Percentiles rank a stretch among this genome's conserved stretches.
Conservation (phyloP, 495 filamentous ascomycete species). For the Penicillium psychrofluorescens region DNA sequence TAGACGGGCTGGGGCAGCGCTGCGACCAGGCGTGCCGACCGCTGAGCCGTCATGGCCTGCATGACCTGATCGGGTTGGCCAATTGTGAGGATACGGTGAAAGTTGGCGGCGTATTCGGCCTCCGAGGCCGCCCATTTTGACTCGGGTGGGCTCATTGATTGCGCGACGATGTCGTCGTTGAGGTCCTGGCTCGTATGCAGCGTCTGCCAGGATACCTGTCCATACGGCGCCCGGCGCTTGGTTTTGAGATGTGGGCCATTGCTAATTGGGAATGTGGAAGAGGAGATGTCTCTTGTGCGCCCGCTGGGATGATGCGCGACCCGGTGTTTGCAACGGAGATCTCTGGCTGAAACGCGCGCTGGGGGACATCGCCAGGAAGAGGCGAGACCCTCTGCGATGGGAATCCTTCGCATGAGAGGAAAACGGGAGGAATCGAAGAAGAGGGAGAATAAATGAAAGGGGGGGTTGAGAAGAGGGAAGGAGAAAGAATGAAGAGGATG, state of each 20-base stretch:
- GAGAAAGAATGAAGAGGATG: not conserved
- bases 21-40: constrained; percentile 23
- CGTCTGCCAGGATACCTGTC: no score
- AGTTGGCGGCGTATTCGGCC: constrained; percentile 9
- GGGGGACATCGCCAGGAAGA: constrained; percentile 10
- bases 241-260: not conserved
- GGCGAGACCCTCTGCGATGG: constrained; percentile 12
- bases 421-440: not conserved
- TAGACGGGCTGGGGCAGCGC: constrained; percentile 27
- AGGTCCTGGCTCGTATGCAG: not conserved
- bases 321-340: no score
- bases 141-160: not conserved
- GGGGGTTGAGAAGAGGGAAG: constrained; percentile 2
- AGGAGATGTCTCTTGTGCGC: constrained; percentile 5
- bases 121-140: not conserved
- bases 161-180: not conserved
- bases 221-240: not conserved
- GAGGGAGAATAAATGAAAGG: not conserved
- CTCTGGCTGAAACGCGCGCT: no score
- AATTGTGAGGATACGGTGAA: constrained; percentile 22
- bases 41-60: constrained; percentile 24
- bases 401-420: not conserved
- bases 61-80: constrained; percentile 35
- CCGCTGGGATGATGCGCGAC: not conserved
- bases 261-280: not conserved